Percentiles rank a stretch among this genome's conserved stretches.
Conservation (phyloP, 2,329 filamentous ascomycete species). For the Diaporthe vaccinii region DNA sequence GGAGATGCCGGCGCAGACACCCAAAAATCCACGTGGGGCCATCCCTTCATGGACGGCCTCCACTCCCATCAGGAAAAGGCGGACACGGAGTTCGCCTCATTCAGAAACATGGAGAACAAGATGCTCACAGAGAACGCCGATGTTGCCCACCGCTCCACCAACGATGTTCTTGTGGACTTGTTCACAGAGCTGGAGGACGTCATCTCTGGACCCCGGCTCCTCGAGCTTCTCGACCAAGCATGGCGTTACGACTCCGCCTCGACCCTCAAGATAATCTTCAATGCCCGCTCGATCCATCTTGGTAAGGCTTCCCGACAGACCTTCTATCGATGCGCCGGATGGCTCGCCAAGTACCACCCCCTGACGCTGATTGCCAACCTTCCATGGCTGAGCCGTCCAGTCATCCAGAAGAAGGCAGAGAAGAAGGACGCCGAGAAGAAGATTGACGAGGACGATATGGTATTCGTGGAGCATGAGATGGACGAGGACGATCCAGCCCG, state of each 20-base stretch:
- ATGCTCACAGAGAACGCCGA: conserved; percentile 67
- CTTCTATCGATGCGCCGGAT: conserved; percentile 68
- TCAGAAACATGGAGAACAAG: conserved; percentile 53
- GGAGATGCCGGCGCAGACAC: not conserved
- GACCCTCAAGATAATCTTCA: conserved; percentile 72
- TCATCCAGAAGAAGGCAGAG: conserved; percentile 67
- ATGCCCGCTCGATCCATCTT: conserved; percentile 71
- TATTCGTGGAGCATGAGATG: conserved; percentile 50
- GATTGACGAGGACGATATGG: conserved; percentile 51
- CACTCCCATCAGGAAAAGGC: conserved; percentile 42
- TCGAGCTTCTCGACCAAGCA: conserved; percentile 58
- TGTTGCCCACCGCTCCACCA: conserved; percentile 61
- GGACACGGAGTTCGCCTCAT: not conserved
- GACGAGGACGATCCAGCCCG: conserved; percentile 53
- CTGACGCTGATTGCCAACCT: conserved; percentile 67
- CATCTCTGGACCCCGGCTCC: conserved; percentile 53
- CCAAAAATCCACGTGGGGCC: not conserved
- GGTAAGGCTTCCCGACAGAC: conserved; percentile 66
- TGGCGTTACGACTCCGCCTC: conserved; percentile 63
- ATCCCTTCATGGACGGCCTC: conserved; percentile 54
- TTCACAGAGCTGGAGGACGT: conserved; percentile 65
- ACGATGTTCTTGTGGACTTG: conserved; percentile 63
- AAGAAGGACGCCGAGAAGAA: conserved; percentile 50
- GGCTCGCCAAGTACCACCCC: conserved; percentile 68
- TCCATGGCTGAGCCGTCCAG: conserved; percentile 66